Evolutionary conservation across 2,329 filamentous ascomycete species (phyloP).

Genomic region (Claviceps humidiphila): DNA sequence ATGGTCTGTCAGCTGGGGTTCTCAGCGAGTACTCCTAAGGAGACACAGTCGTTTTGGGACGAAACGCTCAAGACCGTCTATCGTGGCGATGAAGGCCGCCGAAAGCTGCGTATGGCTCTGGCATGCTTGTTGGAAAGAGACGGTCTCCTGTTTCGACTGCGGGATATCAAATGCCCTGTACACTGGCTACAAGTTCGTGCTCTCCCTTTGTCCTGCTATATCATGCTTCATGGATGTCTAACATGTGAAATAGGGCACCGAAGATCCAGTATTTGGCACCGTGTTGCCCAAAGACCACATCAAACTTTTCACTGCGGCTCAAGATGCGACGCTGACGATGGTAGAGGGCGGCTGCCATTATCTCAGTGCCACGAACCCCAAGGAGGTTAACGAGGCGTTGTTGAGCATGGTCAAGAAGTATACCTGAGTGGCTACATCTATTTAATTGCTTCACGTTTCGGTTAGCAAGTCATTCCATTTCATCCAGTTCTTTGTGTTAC

Average conservation of each 20-base stretch:
- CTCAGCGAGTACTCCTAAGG: conserved; percentile 22
- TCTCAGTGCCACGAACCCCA: conserved; percentile 33
- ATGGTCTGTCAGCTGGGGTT: conserved; percentile 34
- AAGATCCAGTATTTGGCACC: conserved; percentile 29
- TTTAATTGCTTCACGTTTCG: background rate
- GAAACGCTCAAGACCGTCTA: conserved; percentile 32
- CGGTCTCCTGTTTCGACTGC: conserved; percentile 30
- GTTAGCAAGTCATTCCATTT: background rate
- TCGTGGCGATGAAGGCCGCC: conserved; percentile 34
- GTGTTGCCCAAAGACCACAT: conserved; percentile 33
- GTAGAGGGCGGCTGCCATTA: conserved; percentile 35
- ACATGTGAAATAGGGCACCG: conserved; percentile 23
- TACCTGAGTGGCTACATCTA: conserved; percentile 4
- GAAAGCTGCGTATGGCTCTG: conserved; percentile 32
- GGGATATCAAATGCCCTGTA: conserved; percentile 36
- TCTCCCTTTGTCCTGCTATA: background rate
- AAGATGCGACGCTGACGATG: conserved; percentile 28
- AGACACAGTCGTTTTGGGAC: conserved; percentile 31
- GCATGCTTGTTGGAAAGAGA: conserved; percentile 33
- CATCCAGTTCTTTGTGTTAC: background rate
- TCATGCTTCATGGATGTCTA: background rate
- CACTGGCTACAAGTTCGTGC: conserved; percentile 36
- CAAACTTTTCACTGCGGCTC: conserved; percentile 33
- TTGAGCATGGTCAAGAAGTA: conserved; percentile 28
- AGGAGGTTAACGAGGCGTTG: conserved; percentile 31